A percentile compares a stretch with the other conserved stretches of the same genome.
Evolutionary conservation across 805 yeast species (phyloP).

Genomic region (Jamesozyma spencerorum): DNA sequence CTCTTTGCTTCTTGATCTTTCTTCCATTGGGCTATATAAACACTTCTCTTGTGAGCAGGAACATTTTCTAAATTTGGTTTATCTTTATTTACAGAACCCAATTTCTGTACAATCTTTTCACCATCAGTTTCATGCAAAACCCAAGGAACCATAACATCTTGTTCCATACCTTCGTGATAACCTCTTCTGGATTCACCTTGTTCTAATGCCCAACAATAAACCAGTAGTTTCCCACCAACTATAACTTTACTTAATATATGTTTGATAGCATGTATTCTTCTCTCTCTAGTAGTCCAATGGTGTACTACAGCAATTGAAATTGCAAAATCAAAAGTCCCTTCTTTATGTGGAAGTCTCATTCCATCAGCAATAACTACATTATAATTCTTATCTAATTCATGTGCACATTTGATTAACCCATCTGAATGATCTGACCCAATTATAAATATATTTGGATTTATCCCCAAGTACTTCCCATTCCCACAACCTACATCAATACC

Average conservation of each 20-base stretch:
- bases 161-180: constrained; percentile 83
- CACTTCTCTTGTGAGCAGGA: constrained; percentile 24
- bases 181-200: constrained; percentile 85
- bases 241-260: constrained; percentile 56
- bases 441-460: constrained; percentile 59
- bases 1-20: constrained; percentile 21
- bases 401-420: constrained; percentile 60
- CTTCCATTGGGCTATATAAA: constrained; percentile 22
- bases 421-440: constrained; percentile 69
- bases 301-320: constrained; percentile 93
- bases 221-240: constrained; percentile 57
- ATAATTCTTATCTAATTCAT: constrained; percentile 28
- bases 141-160: constrained; percentile 95
- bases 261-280: constrained; percentile 67
- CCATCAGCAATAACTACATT: constrained; percentile 81
- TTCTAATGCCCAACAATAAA: constrained; percentile 96
- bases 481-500: constrained; percentile 97
- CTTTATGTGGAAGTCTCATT: constrained; percentile 48
- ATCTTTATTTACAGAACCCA: too few relatives aligned
- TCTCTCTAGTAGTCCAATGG: constrained; percentile 78
- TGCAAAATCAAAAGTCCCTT: constrained; percentile 59
- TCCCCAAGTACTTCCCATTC: constrained; percentile 79
- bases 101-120: constrained; percentile 28
- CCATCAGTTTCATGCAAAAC: constrained; percentile 47
- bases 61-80: constrained; percentile 23